phyloP scores from a whole-genome alignment of 768 basidiomycete species.

The Xerocomus brunneocitrinus region DNA sequence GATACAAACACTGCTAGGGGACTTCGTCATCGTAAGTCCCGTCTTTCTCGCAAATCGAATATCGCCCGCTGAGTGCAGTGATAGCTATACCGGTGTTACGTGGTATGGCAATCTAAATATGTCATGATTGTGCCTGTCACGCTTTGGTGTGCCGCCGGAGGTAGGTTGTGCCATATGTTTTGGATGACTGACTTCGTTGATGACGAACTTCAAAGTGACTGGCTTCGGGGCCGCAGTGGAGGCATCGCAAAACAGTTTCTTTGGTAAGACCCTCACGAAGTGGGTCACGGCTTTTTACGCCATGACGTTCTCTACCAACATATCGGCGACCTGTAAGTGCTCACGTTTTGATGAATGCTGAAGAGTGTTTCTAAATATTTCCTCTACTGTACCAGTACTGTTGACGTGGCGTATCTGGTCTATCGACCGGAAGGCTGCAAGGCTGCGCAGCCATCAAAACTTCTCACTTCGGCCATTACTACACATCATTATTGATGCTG shows the following conservation, averaged over 20 bases:
- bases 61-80: background rate
- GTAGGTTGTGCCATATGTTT: conserved; percentile 2
- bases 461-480: background rate
- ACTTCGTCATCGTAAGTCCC: conserved; percentile 21
- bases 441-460: background rate
- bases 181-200: background rate
- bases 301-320: conserved; percentile 30
- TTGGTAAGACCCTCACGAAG: conserved; percentile 13
- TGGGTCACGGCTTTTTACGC: conserved; percentile 35
- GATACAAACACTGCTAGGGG: conserved; percentile 21
- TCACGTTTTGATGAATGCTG: background rate
- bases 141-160: conserved; percentile 21
- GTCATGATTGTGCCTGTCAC: conserved; percentile 20
- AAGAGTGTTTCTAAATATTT: background rate
- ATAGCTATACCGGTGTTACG: conserved; percentile 17
- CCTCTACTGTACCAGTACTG: background rate
- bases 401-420: conserved; percentile 7
- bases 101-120: conserved; percentile 23
- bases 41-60: background rate
- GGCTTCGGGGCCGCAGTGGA: conserved; percentile 11
- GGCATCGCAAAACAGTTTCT: conserved; percentile 15
- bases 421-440: background rate
- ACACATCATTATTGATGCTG: conserved; percentile 4
- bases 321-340: conserved; percentile 25
- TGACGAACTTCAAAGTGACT: conserved; percentile 6